These are phyloP conservation scores for Golubevia sp. DNA, from an alignment of 1,284 basidiomycete genomes.

Conservation along the genomic window DNA sequence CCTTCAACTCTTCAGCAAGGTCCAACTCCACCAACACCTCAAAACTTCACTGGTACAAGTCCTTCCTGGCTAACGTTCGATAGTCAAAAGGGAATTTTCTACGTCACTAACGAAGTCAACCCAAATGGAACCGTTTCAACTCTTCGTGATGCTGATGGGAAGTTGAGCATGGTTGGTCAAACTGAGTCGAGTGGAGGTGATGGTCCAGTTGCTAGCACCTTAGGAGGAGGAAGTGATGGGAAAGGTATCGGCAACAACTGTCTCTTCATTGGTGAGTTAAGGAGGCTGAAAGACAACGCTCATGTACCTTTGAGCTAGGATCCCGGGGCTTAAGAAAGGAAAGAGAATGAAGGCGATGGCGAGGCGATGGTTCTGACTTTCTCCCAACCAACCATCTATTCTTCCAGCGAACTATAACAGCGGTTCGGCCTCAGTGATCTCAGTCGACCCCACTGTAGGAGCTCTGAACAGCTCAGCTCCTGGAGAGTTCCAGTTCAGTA, in stretches of 20 bases:
- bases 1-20: not conserved
- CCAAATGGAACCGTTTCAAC: not conserved
- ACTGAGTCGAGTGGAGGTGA: slow-evolving; percentile 1
- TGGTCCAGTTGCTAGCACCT: slow-evolving; percentile 6
- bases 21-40: not conserved
- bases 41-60: not conserved
- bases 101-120: not conserved
- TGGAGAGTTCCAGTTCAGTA: slow-evolving; percentile 16
- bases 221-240: not conserved
- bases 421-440: slow-evolving; percentile 18
- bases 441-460: slow-evolving; percentile 7
- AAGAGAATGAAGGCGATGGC: too few species aligned
- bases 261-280: slow-evolving; percentile 7
- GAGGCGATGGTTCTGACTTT: too few species aligned
- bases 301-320: too few species aligned
- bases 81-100: not conserved
- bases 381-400: not conserved
- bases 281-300: too few species aligned
- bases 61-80: not conserved
- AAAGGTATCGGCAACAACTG: slow-evolving; percentile 6
- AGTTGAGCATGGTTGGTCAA: not conserved
- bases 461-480: not conserved
- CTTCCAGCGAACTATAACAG: slow-evolving; percentile 27
- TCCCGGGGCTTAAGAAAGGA: too few species aligned
- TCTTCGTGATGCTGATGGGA: not conserved